phyloP scores from a whole-genome alignment of 2,329 filamentous ascomycete genomes.

The Diaporthe ilicicola region DNA sequence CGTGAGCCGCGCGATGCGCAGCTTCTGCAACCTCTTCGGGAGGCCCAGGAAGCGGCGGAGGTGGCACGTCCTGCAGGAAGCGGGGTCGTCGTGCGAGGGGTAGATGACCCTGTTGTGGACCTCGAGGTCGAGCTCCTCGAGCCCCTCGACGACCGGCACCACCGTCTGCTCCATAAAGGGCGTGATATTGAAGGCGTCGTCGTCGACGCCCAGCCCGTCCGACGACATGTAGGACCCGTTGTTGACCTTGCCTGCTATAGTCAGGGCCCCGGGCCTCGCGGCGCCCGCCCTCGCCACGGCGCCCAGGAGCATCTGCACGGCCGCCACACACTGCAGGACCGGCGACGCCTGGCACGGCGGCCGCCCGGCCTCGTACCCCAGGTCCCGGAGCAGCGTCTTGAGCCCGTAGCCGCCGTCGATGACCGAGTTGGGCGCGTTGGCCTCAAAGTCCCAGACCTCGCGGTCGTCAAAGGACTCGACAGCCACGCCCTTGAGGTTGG shows the following conservation, averaged over 20 bases:
- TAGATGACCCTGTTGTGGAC: not conserved
- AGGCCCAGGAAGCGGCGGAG: not conserved
- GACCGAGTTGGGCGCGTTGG: not conserved
- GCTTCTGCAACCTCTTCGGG: not conserved
- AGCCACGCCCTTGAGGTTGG: not conserved
- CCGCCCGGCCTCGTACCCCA: not conserved
- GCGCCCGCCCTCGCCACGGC: not conserved
- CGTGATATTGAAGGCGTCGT: constrained; percentile 2
- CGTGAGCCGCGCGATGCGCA: not conserved
- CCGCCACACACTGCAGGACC: not conserved
- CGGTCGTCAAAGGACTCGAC: constrained; percentile 14
- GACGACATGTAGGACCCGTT: not conserved
- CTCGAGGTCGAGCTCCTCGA: constrained; percentile 12
- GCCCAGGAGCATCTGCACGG: not conserved
- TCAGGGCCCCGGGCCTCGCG: not conserved
- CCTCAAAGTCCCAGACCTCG: not conserved
- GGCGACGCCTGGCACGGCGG: not conserved
- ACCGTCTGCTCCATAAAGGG: not conserved
- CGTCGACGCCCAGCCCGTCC: not conserved
- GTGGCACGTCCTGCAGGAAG: constrained; percentile 1
- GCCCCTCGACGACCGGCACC: constrained; percentile 12
- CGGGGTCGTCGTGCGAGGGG: not conserved
- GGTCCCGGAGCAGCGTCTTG: not conserved
- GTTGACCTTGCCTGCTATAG: not conserved
- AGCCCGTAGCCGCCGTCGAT: constrained; percentile 16